Evolutionary conservation across 2,329 filamentous ascomycete species (phyloP), one percentile per base, ranked within the genome.

Genomic region (Claviceps quebecensis): DNA sequence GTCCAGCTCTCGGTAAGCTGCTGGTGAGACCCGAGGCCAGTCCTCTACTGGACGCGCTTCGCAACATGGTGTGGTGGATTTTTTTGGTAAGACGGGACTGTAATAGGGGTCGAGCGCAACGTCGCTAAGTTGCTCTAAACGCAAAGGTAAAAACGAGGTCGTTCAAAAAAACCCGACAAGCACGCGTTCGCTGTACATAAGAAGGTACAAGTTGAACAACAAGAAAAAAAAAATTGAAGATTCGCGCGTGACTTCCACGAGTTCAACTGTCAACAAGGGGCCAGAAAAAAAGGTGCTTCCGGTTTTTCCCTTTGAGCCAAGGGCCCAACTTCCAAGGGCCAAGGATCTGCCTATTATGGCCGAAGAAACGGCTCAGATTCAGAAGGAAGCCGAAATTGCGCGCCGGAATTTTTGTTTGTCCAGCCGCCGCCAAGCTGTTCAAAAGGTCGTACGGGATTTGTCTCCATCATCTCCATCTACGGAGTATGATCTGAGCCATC

Each of bases 51-150:
- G 47, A 52, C 29, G 41, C 41, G 47, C 19, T 34, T 41, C 51
- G 51, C 51, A 52, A 36, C 51, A 52, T 52, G 47, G 47, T 36
- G 45, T 46, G 16, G 29, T 46, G 29, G 45, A 22, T 38, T 37
- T 4, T 22, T 16, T 19, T 4, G 8, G 19, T 29, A 45, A 34
- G 29, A 34, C 23, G 1, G 23, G 23, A 26, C 23, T 26, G 23
- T 6, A n/a, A 34, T 29, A 26, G 3, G 43, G 26, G 26, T 29
- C 45, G 23, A 46, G 26, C 45, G 45, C 45, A 34, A 46, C 36
- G 29, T 17, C 45, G 23, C 23, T 17, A 34, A 36, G 36, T 34
- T 17, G 16, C 26, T 46, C 19, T n/a, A 37, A 11, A 37, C 22
- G 43, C 43, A 16, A n/a, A 37, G 7, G 23, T 5, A 43, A 34